Evolutionary conservation across 164 flowering plant genomes (phyloP), one percentile per base, ranked within the genome.

Genomic region (Liriodendron chinense): DNA sequence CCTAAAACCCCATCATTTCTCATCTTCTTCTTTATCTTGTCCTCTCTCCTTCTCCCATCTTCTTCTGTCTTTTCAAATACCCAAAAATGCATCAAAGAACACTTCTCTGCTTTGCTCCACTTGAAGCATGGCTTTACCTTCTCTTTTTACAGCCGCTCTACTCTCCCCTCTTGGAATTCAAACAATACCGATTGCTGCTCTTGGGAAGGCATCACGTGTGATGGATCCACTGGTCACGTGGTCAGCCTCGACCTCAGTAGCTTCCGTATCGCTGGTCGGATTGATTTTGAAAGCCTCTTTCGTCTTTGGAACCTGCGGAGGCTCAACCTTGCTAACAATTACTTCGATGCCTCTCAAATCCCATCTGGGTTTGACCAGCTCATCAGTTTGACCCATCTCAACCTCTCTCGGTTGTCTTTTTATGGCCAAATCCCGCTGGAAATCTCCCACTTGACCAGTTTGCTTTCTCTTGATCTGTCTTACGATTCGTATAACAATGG

Each of bases 361-460:
- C 93, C 91, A 4, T 47, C 81, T 47, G 79, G 34, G 34, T 28
- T 28, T 28, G 34, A 28, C 34, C 34, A 28, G 1, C 34, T 28
- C 34, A 28, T 5, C 34, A 28, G 34, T 59, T 72, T 88, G 80
- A 76, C 23, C 10, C 47, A 77, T 74, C 86, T 89, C 75, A 86
- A 91, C 68, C 68, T 89, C 47, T 87, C 90, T 20, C 70, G 79
- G 22, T 72, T 89, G 20, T 80, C 81, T 50, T 86, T 88, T 56
- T 20, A 7, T 0, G 89, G 89, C 47, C 87, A 86, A 28, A 76
- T 81, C 53, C 91, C 88, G 0, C 25, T 72, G 16, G 83, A 71
- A 64, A 72, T 88, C 3, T 80, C 88, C 1, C 71, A 48, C 1
- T 43, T 86, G 80, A 79, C 69, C 18, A 57, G 68, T 75, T 76